Percentiles rank a stretch among this genome's conserved stretches.
These are phyloP conservation scores for Trichophaea hybrida DNA, from an alignment of 2,329 filamentous ascomycete genomes.

Conservation along the genomic window DNA sequence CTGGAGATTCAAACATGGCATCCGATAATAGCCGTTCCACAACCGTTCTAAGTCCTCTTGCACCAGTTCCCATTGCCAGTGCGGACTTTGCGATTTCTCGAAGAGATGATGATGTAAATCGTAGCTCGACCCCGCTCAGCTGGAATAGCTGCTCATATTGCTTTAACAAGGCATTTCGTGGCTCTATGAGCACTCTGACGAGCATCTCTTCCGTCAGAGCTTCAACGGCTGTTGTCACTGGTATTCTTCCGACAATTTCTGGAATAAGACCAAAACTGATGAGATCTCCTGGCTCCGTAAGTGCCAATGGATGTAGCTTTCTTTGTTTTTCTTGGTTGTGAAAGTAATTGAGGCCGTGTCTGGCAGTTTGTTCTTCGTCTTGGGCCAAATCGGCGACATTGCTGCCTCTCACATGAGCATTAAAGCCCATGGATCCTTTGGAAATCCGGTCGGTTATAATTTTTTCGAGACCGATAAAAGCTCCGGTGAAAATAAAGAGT, in stretches of 20 bases:
- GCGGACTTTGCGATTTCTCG: constrained; percentile 63
- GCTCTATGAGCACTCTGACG: constrained; percentile 80
- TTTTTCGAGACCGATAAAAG: constrained; percentile 77
- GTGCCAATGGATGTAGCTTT: constrained; percentile 23
- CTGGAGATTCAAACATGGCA: constrained; percentile 66
- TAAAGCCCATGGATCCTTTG: constrained; percentile 78
- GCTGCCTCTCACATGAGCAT: constrained; percentile 53
- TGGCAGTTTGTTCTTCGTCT: neutral
- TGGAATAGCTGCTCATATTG: constrained; percentile 85
- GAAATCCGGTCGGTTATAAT: constrained; percentile 74
- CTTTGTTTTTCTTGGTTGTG: constrained; percentile 1
- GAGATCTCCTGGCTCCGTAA: constrained; percentile 26
- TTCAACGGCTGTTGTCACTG: constrained; percentile 73
- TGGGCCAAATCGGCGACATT: neutral
- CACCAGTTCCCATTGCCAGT: constrained; percentile 58
- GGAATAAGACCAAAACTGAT: constrained; percentile 27
- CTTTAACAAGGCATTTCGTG: constrained; percentile 69
- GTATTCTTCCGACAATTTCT: constrained; percentile 59
- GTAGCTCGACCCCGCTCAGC: constrained; percentile 59
- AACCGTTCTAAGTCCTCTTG: constrained; percentile 62
- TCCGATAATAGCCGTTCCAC: constrained; percentile 66
- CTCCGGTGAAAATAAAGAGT: constrained; percentile 89
- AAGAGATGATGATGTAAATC: constrained; percentile 71
- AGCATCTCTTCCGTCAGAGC: constrained; percentile 55
- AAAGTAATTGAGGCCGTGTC: neutral